Conservation (phyloP, 306 rosid genomes). For the Acmispon strigosus region DNA sequence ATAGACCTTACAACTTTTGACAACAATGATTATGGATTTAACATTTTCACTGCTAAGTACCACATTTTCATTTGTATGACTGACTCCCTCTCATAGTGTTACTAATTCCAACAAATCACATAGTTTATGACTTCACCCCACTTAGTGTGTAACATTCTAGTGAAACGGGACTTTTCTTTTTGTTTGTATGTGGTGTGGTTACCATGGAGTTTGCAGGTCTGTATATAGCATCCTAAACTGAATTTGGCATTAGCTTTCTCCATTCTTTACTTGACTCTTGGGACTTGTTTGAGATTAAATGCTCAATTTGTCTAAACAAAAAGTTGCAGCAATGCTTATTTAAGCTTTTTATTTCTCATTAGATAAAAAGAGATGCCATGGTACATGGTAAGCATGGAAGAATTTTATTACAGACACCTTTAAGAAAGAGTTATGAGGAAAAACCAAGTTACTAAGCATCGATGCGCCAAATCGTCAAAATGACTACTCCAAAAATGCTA, state of each 20-base stretch:
- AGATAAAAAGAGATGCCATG: neutral
- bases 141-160: neutral
- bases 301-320: neutral
- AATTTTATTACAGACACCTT: neutral
- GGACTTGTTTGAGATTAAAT: neutral
- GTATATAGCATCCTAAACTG: neutral
- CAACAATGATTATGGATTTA: neutral
- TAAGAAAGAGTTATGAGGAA: neutral
- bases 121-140: neutral
- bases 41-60: neutral
- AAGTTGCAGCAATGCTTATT: neutral
- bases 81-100: neutral
- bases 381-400: neutral
- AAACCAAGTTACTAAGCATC: slow-evolving; percentile 1
- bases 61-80: neutral
- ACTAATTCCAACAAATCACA: neutral
- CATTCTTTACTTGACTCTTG: neutral
- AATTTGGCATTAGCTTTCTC: neutral
- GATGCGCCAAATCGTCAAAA: slow-evolving; percentile 9
- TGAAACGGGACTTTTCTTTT: neutral
- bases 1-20: neutral
- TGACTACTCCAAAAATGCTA: slow-evolving; percentile 12
- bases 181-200: neutral
- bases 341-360: slow-evolving; percentile 3
- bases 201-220: neutral